Percentiles rank a stretch among this genome's conserved stretches.
Conservation (phyloP, 2,329 filamentous ascomycete species). For the Beauveria varroae region DNA sequence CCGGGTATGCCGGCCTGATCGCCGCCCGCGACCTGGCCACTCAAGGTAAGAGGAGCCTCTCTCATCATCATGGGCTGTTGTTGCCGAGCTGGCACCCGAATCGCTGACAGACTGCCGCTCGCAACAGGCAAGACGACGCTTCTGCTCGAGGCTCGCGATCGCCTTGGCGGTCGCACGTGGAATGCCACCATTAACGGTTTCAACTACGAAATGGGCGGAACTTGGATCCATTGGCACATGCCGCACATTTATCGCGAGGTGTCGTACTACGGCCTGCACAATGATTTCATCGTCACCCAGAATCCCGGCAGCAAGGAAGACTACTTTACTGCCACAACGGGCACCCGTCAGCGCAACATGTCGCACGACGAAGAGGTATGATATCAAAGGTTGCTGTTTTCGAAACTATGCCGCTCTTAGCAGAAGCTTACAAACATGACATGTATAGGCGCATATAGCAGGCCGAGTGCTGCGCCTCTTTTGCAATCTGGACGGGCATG, state of each 20-base stretch:
- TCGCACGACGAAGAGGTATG: not conserved
- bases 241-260: slow-evolving; percentile 35
- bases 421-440: not conserved
- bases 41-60: slow-evolving; percentile 14
- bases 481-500: not conserved
- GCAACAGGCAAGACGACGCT: slow-evolving; percentile 19
- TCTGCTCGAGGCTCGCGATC: slow-evolving; percentile 32
- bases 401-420: not conserved
- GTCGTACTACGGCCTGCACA: slow-evolving; percentile 31
- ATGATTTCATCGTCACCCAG: slow-evolving; percentile 15
- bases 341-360: not conserved
- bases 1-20: slow-evolving; percentile 25
- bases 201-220: slow-evolving; percentile 35
- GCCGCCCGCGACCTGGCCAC: slow-evolving; percentile 22
- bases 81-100: no score
- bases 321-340: not conserved
- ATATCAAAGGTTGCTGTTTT: not conserved
- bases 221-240: slow-evolving; percentile 33
- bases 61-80: not conserved
- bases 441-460: not conserved
- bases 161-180: slow-evolving; percentile 35
- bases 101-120: slow-evolving; percentile 2
- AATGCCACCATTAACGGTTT: slow-evolving; percentile 27
- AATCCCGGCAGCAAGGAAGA: not conserved
- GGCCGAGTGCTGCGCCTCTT: not conserved